These are phyloP conservation scores for Entamoeba invadens DNA, from an alignment of 208 protist species.

Conservation along the genomic window DNA sequence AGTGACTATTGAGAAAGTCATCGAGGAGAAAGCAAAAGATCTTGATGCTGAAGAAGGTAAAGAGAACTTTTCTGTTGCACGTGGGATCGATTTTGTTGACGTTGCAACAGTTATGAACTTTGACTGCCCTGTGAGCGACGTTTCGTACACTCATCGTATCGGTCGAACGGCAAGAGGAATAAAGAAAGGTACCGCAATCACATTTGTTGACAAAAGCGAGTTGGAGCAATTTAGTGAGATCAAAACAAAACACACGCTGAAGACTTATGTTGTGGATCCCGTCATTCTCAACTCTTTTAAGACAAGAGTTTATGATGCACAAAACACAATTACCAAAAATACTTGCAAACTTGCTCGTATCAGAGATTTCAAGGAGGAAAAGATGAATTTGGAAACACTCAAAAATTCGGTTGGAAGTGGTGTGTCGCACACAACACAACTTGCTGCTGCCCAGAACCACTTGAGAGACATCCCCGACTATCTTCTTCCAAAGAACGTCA, in stretches of 20 bases:
- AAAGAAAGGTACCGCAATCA: background rate
- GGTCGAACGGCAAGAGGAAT: background rate
- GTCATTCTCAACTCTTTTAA: background rate
- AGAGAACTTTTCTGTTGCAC: background rate
- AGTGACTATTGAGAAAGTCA: background rate
- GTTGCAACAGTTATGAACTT: conserved; percentile 5
- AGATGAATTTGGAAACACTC: background rate
- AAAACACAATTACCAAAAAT: background rate
- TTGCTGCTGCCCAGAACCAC: background rate
- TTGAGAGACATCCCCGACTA: background rate
- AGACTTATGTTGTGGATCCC: background rate
- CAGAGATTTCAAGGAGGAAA: background rate
- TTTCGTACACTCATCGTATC: background rate
- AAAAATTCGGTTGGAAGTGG: background rate
- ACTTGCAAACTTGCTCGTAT: background rate
- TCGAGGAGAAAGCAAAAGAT: background rate
- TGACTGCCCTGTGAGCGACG: background rate
- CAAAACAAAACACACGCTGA: background rate
- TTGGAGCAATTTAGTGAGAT: background rate
- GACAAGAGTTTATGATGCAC: background rate
- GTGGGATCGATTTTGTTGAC: conserved; percentile 6
- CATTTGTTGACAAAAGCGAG: background rate
- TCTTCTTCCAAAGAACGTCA: background rate
- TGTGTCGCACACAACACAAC: background rate
- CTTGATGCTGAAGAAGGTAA: background rate